Base-by-base conservation (phyloP, 345 rosid species). In the Laguncularia racemosa region DNA sequence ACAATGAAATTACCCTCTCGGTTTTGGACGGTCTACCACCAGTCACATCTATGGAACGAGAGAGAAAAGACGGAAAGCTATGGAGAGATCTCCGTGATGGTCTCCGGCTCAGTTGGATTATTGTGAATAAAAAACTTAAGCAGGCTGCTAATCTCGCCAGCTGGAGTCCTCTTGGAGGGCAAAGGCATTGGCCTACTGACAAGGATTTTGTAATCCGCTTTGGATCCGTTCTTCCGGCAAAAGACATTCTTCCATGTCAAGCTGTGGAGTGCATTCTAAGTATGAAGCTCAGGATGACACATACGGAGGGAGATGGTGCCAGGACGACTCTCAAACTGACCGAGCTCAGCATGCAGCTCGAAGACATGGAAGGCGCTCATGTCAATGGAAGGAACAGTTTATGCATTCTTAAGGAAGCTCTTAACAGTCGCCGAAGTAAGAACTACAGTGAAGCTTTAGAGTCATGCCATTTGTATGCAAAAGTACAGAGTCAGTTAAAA, bases 161-260 rank as follows among this genome's bases (percentile, higher is more conserved):
- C 77, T 85, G 89, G 93, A 78, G 84, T 48, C 80, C 93, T 48
- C 89, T 85, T 19, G 83, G 86, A 6, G 93, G 93, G 50, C 93
- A 85, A 57, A 79, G 93, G 68, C 93, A 83, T 64, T 85, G 89
- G 89, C 93, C 93, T 0, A 85, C 93, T 2, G 89, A 83, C 66
- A 83, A 76, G 71, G 93, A 85, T 69, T 85, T 85, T 40, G 77
- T 85, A n/a, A 72, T 83, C 20, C 78, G 86, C 26, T 85, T 83
- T 55, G 93, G 93, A 44, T 83, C 93, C 7, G 76, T 85, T 56
- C 86, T 85, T 59, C 79, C 93, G n/a, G 93, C 93, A 2, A 83
- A 68, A 66, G 86, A 78, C 55, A 74, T 82, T 59, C 77, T 78
- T 56, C 86, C 84, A 19, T 75, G 86, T 45, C 93, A 75, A 60